Percentiles rank a stretch among this genome's conserved stretches.
Conservation (phyloP, 352 stramenopile genomes). For the Blastocystis sp. region DNA sequence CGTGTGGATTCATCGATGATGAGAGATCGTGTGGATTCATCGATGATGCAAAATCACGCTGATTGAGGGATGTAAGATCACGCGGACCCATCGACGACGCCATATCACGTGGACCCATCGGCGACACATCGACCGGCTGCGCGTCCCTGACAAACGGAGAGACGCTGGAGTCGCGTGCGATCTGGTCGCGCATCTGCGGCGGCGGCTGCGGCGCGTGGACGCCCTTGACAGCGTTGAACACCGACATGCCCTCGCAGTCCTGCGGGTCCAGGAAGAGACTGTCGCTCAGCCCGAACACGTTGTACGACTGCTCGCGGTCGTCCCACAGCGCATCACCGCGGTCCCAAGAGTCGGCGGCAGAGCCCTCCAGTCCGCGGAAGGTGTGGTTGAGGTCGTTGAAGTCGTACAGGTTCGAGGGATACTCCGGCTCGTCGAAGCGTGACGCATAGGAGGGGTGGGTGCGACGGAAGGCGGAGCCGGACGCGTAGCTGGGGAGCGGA, state of each 20-base stretch:
- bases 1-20: too few relatives aligned
- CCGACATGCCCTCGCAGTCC: conserved; percentile 30
- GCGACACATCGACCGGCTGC: too few relatives aligned
- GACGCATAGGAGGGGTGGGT: background rate
- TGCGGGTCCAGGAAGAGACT: background rate
- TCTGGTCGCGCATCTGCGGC: background rate
- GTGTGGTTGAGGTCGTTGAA: conserved; percentile 36
- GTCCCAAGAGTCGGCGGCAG: background rate
- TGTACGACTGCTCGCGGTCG: background rate
- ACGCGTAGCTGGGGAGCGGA: background rate
- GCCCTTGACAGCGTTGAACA: background rate
- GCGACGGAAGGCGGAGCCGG: background rate
- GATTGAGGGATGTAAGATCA: too few relatives aligned
- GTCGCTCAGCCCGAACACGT: conserved; percentile 38
- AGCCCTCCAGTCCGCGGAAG: background rate
- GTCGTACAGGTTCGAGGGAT: background rate
- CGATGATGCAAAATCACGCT: too few relatives aligned
- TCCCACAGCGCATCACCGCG: background rate
- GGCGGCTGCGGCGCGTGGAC: background rate
- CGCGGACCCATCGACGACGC: too few relatives aligned
- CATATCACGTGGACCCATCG: too few relatives aligned
- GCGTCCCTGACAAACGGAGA: too few relatives aligned
- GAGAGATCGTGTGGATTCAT: too few relatives aligned
- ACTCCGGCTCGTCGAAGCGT: background rate
- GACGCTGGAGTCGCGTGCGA: too few relatives aligned